Evolutionary conservation across 2,329 filamentous ascomycete genomes (phyloP).

Genomic region (Furcasterigmium furcatum): DNA sequence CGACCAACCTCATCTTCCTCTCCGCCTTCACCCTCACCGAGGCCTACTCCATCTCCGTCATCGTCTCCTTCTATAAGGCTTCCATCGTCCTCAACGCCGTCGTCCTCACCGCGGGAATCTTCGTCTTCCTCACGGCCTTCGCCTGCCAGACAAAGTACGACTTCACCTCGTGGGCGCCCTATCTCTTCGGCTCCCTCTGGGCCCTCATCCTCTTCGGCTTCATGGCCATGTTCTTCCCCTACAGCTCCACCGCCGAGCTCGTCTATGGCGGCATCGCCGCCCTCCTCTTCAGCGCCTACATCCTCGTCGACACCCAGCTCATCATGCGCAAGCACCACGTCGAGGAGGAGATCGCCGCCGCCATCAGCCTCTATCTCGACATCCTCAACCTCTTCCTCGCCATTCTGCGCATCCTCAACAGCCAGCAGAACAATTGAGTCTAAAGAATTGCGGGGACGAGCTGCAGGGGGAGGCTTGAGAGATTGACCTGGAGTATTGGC

Average conservation of each 20-base stretch:
- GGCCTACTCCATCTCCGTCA: slow-evolving; percentile 88
- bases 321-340: slow-evolving; percentile 95
- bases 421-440: slow-evolving; percentile 85
- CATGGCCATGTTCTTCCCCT: slow-evolving; percentile 85
- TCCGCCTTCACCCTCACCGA: slow-evolving; percentile 86
- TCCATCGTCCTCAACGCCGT: slow-evolving; percentile 86
- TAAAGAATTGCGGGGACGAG: too few species aligned
- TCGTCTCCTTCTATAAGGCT: slow-evolving; percentile 86
- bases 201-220: slow-evolving; percentile 88
- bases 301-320: slow-evolving; percentile 93
- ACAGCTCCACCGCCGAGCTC: slow-evolving; percentile 77
- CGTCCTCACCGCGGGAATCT: slow-evolving; percentile 80
- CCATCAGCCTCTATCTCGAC: slow-evolving; percentile 92
- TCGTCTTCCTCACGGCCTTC: slow-evolving; percentile 77
- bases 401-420: slow-evolving; percentile 94
- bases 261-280: slow-evolving; percentile 80
- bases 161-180: slow-evolving; percentile 96
- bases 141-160: slow-evolving; percentile 98
- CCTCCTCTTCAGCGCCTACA: slow-evolving; percentile 90
- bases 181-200: slow-evolving; percentile 89
- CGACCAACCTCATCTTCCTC: slow-evolving; percentile 91
- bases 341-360: slow-evolving; percentile 94
- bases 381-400: slow-evolving; percentile 96
- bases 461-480: too few species aligned
- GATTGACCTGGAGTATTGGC: neutral